A percentile compares a stretch with the other conserved stretches of the same genome.
These are phyloP conservation scores for Barnettozyma hawaiiensis DNA, from an alignment of 1,139 yeast genomes.

Conservation along the genomic window DNA sequence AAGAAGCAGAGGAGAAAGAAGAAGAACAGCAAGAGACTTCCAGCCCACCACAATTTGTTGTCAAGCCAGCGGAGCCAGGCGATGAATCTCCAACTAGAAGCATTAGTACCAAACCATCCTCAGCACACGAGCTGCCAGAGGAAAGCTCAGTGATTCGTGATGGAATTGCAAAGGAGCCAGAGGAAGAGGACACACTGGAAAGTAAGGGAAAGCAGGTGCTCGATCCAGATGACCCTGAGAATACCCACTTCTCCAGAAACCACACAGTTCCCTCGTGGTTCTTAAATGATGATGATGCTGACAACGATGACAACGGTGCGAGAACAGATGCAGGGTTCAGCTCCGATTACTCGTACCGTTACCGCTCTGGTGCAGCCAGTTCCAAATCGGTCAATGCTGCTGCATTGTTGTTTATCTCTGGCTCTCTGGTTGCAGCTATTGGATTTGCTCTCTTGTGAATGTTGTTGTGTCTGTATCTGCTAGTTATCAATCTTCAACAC, in stretches of 20 bases:
- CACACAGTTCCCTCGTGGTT: neutral
- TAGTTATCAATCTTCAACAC: too few species aligned
- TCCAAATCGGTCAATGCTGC: neutral
- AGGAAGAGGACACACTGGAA: too few species aligned
- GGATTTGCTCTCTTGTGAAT: neutral
- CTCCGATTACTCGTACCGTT: neutral
- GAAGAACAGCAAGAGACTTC: neutral
- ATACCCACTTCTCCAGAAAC: neutral
- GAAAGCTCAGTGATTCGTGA: too few species aligned
- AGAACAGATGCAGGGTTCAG: neutral
- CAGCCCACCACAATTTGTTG: neutral
- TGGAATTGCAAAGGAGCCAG: too few species aligned
- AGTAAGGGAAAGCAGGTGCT: constrained; percentile 10
- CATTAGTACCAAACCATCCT: neutral
- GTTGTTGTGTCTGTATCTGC: too few species aligned
- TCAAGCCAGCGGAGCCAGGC: neutral
- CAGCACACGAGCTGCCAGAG: neutral
- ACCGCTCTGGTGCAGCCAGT: neutral
- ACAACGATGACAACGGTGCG: too few species aligned
- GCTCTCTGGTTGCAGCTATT: neutral
- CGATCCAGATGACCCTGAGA: constrained; percentile 9
- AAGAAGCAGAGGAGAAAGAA: neutral
- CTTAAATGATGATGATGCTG: neutral
- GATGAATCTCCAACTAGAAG: neutral
- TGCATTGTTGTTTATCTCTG: neutral